Evolutionary conservation across 108 stramenopile genomes (phyloP).

Genomic region (Phaeodactylum tricornutum): DNA sequence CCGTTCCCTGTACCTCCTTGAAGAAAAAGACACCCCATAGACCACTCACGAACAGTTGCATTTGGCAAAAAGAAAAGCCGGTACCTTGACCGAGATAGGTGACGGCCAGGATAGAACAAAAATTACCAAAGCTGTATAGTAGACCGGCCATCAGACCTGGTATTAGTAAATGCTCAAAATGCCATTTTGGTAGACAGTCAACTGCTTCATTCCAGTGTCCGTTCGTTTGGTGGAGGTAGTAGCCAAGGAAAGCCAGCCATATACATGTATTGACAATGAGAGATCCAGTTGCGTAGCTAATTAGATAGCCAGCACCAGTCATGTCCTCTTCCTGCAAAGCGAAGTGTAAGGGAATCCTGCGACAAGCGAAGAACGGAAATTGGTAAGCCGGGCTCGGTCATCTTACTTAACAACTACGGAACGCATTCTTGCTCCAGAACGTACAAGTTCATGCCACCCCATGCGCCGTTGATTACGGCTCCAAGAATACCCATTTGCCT

Average conservation of each 20-base stretch:
- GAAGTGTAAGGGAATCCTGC: slow-evolving; percentile 58
- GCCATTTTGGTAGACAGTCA: slow-evolving; percentile 33
- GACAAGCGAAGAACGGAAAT: too few relatives aligned
- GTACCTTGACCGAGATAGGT: slow-evolving; percentile 71
- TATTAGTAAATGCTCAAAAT: slow-evolving; percentile 41
- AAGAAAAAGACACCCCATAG: slow-evolving; percentile 79
- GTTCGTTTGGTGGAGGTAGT: too few relatives aligned
- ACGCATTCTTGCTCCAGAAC: too few relatives aligned
- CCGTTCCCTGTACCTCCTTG: slow-evolving; percentile 49
- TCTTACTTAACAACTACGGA: too few relatives aligned
- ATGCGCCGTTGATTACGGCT: slow-evolving; percentile 49
- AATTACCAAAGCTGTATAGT: slow-evolving; percentile 52
- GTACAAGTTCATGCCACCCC: too few relatives aligned
- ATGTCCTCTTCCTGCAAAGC: slow-evolving; percentile 30
- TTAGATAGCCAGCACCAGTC: slow-evolving; percentile 30
- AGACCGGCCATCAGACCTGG: slow-evolving; percentile 37
- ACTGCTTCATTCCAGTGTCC: too few relatives aligned
- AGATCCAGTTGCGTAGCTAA: slow-evolving; percentile 39
- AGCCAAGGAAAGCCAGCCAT: slow-evolving; percentile 28
- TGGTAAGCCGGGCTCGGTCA: too few relatives aligned
- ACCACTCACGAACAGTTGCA: slow-evolving; percentile 39
- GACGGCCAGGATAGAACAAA: slow-evolving; percentile 58
- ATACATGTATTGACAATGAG: slow-evolving; percentile 29
- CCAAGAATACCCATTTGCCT: slow-evolving; percentile 60
- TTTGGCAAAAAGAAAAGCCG: slow-evolving; percentile 47